Evolutionary conservation across 495 filamentous ascomycete species (phyloP), one percentile per base, ranked within the genome.

Genomic region (Daldinia grandis): DNA sequence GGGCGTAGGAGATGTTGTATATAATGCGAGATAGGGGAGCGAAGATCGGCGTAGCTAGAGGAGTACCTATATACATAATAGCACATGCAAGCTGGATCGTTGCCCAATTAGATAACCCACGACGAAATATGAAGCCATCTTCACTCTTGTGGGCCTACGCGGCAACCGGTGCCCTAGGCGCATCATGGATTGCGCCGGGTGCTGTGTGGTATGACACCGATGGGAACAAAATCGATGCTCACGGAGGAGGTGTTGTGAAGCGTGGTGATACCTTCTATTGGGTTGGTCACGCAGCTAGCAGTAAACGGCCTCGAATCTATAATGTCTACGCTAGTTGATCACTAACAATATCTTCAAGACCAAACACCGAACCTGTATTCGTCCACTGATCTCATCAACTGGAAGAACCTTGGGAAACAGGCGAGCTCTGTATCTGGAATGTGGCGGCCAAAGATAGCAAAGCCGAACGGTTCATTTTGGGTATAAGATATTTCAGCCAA

Each of bases 391-490:
- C 75, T 84, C 10, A 58, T 84, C 19, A 81, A 84, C 65, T 84
- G 82, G 82, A 76, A 79, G 55, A 76, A 76, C 55, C 69, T 79
- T n/a, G 80, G 80, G 12, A 44, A 69, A 47, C 78, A 79, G 53
- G 74, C 72, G 3, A 71, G 69, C 15, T 71, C 75, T 12, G 70
- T 82, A 0, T 53, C 72, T 15, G 71, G 76, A 1, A 75, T 81
- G 66, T 83, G 82, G 82, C 68, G 82, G 53, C 82, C 81, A 0
- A 84, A 84, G 56, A 71, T 81, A 59, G 82, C 81, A 12, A 82
- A 80, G 66, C 81, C 82, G 30, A 82, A 84, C 59, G 79, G 79
- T 9, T 72, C 74, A 2, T 84, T 78, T 49, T 83, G 77, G 77
- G 79, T 79, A 76, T 56, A 73, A 49, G 30, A 28, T 28, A n/a